Conservation (phyloP, 257 asterid species). For the Jacaranda copaia region DNA sequence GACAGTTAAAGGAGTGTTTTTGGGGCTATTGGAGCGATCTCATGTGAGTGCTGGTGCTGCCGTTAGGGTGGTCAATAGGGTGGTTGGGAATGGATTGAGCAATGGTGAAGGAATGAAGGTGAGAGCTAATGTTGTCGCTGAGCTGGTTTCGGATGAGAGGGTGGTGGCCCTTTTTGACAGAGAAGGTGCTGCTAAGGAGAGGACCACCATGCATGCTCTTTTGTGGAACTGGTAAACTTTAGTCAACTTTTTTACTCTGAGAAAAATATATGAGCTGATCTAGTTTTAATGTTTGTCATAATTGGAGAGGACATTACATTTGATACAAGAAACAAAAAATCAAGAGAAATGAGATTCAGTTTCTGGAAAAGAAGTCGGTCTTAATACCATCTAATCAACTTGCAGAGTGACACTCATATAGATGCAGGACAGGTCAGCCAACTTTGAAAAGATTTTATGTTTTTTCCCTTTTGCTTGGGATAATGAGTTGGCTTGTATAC, state of each 20-base stretch:
- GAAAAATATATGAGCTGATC: slow-evolving; percentile 17
- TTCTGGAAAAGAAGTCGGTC: neutral
- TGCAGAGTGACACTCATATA: slow-evolving; percentile 15
- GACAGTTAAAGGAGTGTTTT: slow-evolving; percentile 80
- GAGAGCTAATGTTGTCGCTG: slow-evolving; percentile 77
- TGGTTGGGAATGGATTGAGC: slow-evolving; percentile 68
- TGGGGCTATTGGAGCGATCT: slow-evolving; percentile 84
- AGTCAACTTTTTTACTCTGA: slow-evolving; percentile 13
- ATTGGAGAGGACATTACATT: neutral
- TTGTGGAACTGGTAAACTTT: slow-evolving; percentile 92
- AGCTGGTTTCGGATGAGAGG: slow-evolving; percentile 91
- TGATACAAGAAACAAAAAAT: neutral
- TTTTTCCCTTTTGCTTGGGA: slow-evolving; percentile 3
- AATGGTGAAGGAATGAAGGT: slow-evolving; percentile 70
- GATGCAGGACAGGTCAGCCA: neutral
- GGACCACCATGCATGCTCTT: slow-evolving; percentile 95
- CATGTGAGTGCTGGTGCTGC: slow-evolving; percentile 88
- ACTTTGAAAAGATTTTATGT: neutral
- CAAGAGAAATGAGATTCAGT: neutral
- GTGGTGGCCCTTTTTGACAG: slow-evolving; percentile 76
- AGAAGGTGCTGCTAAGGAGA: slow-evolving; percentile 78
- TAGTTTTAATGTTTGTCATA: slow-evolving; percentile 13
- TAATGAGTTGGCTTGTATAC: slow-evolving; percentile 22
- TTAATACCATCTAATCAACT: neutral
- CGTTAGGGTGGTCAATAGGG: slow-evolving; percentile 77